A percentile compares a stretch with the other conserved stretches of the same genome.
Conservation (phyloP, 75 land plant genomes). For the Chamaecyparis obtusa region DNA sequence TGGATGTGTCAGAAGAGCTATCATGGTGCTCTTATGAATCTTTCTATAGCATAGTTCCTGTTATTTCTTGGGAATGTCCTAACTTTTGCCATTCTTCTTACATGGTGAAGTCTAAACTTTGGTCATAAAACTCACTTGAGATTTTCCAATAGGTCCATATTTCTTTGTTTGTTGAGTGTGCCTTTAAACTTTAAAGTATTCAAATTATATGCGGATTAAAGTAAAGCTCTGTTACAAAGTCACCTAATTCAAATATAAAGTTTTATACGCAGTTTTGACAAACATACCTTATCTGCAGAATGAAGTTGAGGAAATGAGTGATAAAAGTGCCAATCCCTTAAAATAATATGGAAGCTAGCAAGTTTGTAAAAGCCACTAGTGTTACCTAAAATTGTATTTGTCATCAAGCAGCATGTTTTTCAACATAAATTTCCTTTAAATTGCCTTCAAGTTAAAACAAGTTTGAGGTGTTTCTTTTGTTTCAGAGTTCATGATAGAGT, state of each 20-base stretch:
- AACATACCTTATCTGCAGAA: neutral
- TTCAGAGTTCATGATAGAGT: constrained; percentile 72
- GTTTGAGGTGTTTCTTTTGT: neutral
- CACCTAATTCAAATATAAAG: neutral
- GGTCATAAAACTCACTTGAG: neutral
- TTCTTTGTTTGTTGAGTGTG: neutral
- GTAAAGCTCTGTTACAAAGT: neutral
- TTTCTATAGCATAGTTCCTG: no score
- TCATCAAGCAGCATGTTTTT: neutral
- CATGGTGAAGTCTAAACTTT: neutral
- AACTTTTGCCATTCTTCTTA: neutral
- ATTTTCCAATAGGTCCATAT: neutral
- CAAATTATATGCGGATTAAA: neutral
- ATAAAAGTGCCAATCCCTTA: neutral
- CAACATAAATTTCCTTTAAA: neutral
- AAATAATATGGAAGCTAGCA: neutral
- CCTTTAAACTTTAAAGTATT: no score
- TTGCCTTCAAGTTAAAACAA: neutral
- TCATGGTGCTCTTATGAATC: neutral
- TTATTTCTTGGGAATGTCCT: neutral
- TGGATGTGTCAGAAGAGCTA: no score
- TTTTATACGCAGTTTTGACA: neutral
- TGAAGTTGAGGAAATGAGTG: neutral
- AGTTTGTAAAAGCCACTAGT: neutral
- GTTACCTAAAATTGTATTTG: neutral